Percentiles rank a stretch among this genome's conserved stretches.
Conservation (phyloP, 108 stramenopile genomes). For the Skeletonema grethae region DNA sequence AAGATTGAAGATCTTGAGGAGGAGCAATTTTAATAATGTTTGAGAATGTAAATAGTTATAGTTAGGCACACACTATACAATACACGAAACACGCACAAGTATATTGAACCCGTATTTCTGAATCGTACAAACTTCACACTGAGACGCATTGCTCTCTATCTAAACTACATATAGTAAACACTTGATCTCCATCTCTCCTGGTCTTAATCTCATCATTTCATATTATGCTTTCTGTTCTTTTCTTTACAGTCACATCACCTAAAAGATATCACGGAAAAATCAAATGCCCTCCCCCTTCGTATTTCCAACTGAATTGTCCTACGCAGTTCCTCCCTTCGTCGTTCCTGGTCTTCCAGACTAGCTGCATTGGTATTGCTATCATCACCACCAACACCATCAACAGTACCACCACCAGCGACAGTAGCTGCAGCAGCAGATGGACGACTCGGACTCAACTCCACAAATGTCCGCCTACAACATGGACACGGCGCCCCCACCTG, state of each 20-base stretch:
- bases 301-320: conserved; percentile 4
- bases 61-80: not conserved
- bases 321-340: conserved; percentile 4
- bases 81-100: not conserved
- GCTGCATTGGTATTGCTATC: not conserved
- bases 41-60: not conserved
- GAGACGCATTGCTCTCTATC: not conserved
- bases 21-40: not conserved
- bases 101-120: not conserved
- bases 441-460: conserved; percentile 42
- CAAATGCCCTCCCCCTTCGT: conserved; percentile 20
- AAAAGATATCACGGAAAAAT: conserved; percentile 12
- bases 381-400: not conserved
- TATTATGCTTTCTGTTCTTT: not conserved
- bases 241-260: not conserved
- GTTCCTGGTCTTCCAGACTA: conserved; percentile 8
- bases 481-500: conserved; percentile 69
- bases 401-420: not conserved
- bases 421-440: not conserved
- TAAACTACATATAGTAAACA: not conserved
- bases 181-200: not conserved
- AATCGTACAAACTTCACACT: not conserved
- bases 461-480: conserved; percentile 69
- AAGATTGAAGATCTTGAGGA: conserved; percentile 45
- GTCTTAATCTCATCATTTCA: not conserved